phyloP scores from a whole-genome alignment of 441 rosid species.

The Lepidium campestre region DNA sequence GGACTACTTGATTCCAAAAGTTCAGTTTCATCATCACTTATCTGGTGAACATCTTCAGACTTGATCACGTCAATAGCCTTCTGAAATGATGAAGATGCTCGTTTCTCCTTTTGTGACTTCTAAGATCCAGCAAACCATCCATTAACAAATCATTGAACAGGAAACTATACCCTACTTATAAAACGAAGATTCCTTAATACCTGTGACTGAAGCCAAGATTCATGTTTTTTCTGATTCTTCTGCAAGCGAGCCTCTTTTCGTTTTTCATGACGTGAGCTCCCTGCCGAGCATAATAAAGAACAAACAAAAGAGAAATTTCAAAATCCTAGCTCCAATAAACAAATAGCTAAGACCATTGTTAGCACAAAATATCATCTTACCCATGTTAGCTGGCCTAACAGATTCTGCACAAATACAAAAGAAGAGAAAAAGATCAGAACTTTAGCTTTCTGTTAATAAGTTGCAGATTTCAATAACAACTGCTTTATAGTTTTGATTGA shows the following conservation, averaged over 20 bases:
- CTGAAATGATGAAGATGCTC: conserved; percentile 14
- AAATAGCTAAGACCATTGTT: neutral
- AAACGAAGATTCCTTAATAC: conserved; percentile 25
- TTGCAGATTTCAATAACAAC: too few species aligned
- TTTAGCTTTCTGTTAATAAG: neutral
- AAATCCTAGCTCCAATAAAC: neutral
- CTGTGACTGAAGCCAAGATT: conserved; percentile 59
- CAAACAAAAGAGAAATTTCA: neutral
- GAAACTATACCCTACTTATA: neutral
- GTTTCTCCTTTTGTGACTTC: conserved; percentile 40
- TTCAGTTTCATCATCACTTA: conserved; percentile 11
- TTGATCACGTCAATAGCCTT: conserved; percentile 7
- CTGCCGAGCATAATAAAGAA: conserved; percentile 17
- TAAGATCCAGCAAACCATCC: conserved; percentile 16
- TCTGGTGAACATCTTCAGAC: conserved; percentile 5
- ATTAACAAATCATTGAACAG: neutral
- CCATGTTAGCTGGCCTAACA: conserved; percentile 2
- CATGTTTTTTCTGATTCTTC: conserved; percentile 40
- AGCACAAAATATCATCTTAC: neutral
- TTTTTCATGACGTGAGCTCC: conserved; percentile 46
- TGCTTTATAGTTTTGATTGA: too few species aligned
- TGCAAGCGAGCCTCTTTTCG: conserved; percentile 63
- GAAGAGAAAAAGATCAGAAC: neutral
- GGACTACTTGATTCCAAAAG: neutral
- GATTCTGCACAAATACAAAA: neutral